Base-by-base conservation (phyloP, 2,329 filamentous ascomycete species). In the Exophiala dermatitidis region DNA sequence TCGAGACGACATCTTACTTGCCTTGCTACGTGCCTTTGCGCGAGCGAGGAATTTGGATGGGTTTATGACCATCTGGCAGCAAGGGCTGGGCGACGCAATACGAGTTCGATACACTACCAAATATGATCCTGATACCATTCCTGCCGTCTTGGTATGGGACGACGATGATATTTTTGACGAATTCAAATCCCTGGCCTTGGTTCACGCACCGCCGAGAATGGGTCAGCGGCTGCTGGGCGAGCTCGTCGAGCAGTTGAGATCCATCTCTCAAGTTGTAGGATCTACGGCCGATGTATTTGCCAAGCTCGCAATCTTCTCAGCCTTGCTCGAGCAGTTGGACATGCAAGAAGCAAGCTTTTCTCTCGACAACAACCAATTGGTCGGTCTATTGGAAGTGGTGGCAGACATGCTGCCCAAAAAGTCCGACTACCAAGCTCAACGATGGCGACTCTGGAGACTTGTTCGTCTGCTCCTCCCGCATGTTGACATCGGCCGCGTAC, bases 21-120 rank as follows among this genome's bases (percentile, higher is more conserved):
- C 71, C 12, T 55, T 74, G 26, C 47, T 73, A 32, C 67, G 65
- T 10, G 70, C 68, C 2, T 74, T 73, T 56, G 65, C 68, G 46
- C 60, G 59, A 36, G 71, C 72, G 12, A 66, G 72, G 65, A 69
- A 72, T 51, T 50, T 73, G 37, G 55, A 64, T 5, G 65, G 64
- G 5, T 73, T 74, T 51, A 63, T 72, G 56, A 58, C 67, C 52
- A 53, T 69, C 5, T 75, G 72, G 73, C 63, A 67, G 33, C 63
- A 68, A 19, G 68, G 71, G 50, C 62, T 75, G 9, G 55, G 63
- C n/a, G 56, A 63, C 5, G 56, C 72, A 7, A 69, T 74, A 54
- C 52, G 57, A 7, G 43, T 48, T 12, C 56, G 56, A 56, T 66
- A 60, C 58, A 64, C 49, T 2, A 46, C 48, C 7, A 50, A 38